Conservation (phyloP, 208 protist genomes). For the Kentomonas sorsogonicus region DNA sequence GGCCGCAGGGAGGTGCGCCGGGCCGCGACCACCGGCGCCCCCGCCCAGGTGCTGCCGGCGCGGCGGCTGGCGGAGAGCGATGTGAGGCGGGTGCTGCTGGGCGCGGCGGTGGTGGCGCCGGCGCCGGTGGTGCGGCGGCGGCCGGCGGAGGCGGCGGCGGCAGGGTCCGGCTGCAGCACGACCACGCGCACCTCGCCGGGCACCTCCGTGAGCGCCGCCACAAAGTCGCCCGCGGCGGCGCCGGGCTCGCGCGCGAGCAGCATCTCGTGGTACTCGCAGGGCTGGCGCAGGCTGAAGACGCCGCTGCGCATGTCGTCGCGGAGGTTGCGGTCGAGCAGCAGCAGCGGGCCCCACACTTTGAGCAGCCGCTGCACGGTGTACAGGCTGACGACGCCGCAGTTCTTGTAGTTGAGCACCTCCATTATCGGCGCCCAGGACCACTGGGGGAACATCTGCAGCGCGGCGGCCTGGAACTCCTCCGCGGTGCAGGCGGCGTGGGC, state of each 20-base stretch:
- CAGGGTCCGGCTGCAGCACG: constrained; percentile 26
- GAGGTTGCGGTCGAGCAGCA: constrained; percentile 70
- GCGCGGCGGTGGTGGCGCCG: not conserved
- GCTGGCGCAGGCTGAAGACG: constrained; percentile 45
- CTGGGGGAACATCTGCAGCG: constrained; percentile 44
- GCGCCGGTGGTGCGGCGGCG: not conserved
- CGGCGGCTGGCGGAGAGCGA: not conserved
- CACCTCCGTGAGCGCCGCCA: constrained; percentile 45
- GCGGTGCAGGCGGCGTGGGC: constrained; percentile 44
- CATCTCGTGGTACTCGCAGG: constrained; percentile 40
- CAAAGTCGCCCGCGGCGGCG: constrained; percentile 68
- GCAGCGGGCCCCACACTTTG: constrained; percentile 75
- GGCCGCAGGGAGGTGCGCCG: no score
- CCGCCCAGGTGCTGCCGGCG: no score
- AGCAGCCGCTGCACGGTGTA: constrained; percentile 72
- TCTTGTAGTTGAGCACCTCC: constrained; percentile 57
- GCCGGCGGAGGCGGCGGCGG: not conserved
- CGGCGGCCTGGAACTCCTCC: constrained; percentile 43
- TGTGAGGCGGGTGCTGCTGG: not conserved
- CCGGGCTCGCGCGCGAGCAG: constrained; percentile 41
- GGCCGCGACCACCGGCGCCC: no score
- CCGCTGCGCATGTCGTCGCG: constrained; percentile 45
- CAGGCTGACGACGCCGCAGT: constrained; percentile 73
- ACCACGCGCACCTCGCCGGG: constrained; percentile 58
- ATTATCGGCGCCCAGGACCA: constrained; percentile 47